Conservation (phyloP, 2,329 filamentous ascomycete species). For the Ceratocystis diversiconidia region DNA sequence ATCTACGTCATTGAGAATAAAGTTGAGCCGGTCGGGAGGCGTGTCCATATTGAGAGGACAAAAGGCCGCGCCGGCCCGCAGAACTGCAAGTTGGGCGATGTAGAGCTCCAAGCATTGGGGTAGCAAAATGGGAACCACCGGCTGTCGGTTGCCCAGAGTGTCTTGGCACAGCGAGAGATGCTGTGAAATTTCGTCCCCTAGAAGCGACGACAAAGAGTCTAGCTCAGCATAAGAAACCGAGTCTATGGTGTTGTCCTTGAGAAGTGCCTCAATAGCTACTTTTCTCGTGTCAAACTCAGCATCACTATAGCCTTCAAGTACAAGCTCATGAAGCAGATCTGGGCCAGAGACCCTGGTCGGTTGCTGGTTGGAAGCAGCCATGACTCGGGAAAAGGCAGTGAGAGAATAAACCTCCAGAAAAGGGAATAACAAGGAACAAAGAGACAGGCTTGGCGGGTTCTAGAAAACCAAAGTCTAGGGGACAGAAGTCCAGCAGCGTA, state of each 20-base stretch:
- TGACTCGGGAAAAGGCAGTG: background rate
- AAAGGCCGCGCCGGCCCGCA: conserved; percentile 73
- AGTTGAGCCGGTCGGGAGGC: conserved; percentile 60
- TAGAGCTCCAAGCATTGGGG: conserved; percentile 69
- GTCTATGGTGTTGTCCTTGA: background rate
- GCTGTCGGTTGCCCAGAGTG: background rate
- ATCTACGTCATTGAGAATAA: conserved; percentile 64
- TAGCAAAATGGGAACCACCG: conserved; percentile 59
- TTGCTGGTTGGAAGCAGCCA: conserved; percentile 28
- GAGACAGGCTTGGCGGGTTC: background rate
- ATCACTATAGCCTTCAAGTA: conserved; percentile 25
- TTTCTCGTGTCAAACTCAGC: background rate
- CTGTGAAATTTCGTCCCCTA: background rate
- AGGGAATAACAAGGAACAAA: background rate
- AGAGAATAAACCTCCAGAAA: background rate
- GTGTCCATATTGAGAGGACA: conserved; percentile 71
- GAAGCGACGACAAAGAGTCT: background rate
- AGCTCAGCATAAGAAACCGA: background rate
- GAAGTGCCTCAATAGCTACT: background rate
- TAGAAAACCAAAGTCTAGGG: background rate
- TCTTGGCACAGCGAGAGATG: background rate
- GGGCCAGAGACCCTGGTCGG: conserved; percentile 32
- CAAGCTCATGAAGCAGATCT: conserved; percentile 41
- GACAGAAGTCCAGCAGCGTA: too few relatives aligned
- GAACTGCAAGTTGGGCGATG: conserved; percentile 57